Base-by-base conservation (phyloP, 75 land plant species). In the Cryptomeria japonica region DNA sequence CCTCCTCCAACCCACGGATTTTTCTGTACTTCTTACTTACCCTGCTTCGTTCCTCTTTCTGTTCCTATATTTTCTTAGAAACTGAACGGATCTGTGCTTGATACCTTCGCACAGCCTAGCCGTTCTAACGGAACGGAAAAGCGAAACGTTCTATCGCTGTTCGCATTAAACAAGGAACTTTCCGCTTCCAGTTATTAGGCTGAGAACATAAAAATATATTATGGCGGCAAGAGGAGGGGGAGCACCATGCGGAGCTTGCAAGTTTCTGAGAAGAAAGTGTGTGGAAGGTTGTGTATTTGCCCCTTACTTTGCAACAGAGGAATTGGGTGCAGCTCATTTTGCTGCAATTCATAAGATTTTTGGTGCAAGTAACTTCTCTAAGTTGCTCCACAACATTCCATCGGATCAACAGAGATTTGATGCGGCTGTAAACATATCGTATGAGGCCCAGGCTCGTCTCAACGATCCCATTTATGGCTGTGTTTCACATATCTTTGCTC, bases 271-370 rank as follows among this genome's bases (percentile, higher is more conserved):
- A 78, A 78, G 99, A 58, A 97, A 97, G 88, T 97, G 99, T 87
- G 95, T 94, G 76, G 94, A 80, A 15, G 95, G 93, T 1, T 97
- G 99, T 92, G 89, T 97, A 31, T 97, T 97, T 80, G 99, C 99
- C 31, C 98, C 99, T 1, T 94, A 97, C 84, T 97, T 97, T 84
- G 96, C 94, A 86, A 88, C 96, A 12, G 99, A 96, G 86, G 97
- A 97, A 77, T 98, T 98, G 53, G 93, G 98, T 14, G 95, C 97
- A 25, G n/a, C n/a, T n/a, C 98, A 96, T 77, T 97, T 97, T 80
- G 99, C 99, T 0, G 99, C 99, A 13, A 98, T 97, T 86, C 99
- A 97, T 89, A 95, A 94, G 92, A 94, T 97, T 22, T 97, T 97
- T 89, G 98, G 99, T 32, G 99, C 99, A 49, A 96, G 98, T 92